Percentiles rank a stretch among this genome's conserved stretches.
Conservation (phyloP, 805 yeast species). For the Maudiozyma pseudohumilis region DNA sequence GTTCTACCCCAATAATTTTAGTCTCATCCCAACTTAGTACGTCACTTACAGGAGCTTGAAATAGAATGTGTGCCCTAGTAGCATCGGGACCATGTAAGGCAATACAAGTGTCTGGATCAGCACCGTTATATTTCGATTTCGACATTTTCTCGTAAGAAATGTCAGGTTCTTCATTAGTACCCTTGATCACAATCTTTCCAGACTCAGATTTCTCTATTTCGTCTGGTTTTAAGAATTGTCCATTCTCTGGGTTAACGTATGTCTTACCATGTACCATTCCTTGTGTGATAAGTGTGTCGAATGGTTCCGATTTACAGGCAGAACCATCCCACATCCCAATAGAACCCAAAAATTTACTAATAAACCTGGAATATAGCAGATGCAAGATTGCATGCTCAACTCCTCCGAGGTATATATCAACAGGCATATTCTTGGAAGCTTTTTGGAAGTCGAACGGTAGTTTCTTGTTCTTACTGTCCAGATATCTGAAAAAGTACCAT, state of each 20-base stretch:
- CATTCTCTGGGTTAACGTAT: conserved; percentile 57
- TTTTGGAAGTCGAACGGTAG: conserved; percentile 43
- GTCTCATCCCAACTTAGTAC: conserved; percentile 82
- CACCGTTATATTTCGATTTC: conserved; percentile 90
- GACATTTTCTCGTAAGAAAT: conserved; percentile 88
- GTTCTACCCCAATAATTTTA: conserved; percentile 75
- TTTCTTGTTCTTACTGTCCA: conserved; percentile 56
- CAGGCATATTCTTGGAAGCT: conserved; percentile 58
- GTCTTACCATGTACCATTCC: conserved; percentile 98
- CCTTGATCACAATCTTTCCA: conserved; percentile 36
- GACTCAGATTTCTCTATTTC: conserved; percentile 42
- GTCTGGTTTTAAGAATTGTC: conserved; percentile 67
- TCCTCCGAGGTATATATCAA: conserved; percentile 88
- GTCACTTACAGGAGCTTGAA: conserved; percentile 83
- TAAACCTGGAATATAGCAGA: conserved; percentile 74
- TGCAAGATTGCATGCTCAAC: conserved; percentile 95
- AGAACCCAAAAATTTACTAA: conserved; percentile 65
- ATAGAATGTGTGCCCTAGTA: conserved; percentile 82
- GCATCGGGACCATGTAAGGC: conserved; percentile 82
- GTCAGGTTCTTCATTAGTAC: conserved; percentile 41
- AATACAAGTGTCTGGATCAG: conserved; percentile 76
- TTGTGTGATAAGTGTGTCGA: conserved; percentile 71
- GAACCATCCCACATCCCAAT: conserved; percentile 56
- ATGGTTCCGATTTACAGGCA: conserved; percentile 62
- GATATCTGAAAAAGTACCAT: conserved; percentile 85